These are phyloP conservation scores for Baeospora myosura DNA, from an alignment of 1,284 basidiomycete genomes.

Conservation along the genomic window DNA sequence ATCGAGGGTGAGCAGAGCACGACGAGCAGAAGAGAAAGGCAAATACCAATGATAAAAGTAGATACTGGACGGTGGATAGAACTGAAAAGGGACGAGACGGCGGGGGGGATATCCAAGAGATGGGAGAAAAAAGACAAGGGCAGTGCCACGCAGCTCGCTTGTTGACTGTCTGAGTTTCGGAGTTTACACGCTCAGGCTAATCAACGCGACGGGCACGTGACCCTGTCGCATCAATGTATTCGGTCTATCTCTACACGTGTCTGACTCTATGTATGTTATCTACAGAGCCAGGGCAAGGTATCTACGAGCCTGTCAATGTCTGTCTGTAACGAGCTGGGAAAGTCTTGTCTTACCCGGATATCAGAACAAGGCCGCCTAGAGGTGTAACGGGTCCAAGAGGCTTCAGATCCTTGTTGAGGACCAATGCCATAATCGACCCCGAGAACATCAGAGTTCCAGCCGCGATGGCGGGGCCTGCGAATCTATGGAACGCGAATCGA, in stretches of 20 bases:
- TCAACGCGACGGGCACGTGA: constrained; percentile 4
- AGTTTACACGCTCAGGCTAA: no score
- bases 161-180: no score
- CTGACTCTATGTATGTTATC: constrained; percentile 8
- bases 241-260: neutral
- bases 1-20: no score
- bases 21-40: constrained; percentile 13
- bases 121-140: neutral
- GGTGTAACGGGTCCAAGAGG: constrained; percentile 73
- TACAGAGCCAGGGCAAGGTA: constrained; percentile 49
- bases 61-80: neutral
- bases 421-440: constrained; percentile 60
- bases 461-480: constrained; percentile 67
- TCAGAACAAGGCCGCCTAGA: constrained; percentile 66
- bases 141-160: no score
- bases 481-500: constrained; percentile 52
- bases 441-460: constrained; percentile 64
- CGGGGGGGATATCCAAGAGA: neutral
- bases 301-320: constrained; percentile 21
- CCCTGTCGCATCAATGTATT: neutral
- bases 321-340: neutral
- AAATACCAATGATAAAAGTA: constrained; percentile 5
- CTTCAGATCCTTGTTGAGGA: constrained; percentile 51
- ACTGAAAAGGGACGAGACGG: neutral
- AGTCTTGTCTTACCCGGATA: constrained; percentile 57